Base-by-base conservation (phyloP, 2,329 filamentous ascomycete genomes). In the Epichloe gansuensis region DNA sequence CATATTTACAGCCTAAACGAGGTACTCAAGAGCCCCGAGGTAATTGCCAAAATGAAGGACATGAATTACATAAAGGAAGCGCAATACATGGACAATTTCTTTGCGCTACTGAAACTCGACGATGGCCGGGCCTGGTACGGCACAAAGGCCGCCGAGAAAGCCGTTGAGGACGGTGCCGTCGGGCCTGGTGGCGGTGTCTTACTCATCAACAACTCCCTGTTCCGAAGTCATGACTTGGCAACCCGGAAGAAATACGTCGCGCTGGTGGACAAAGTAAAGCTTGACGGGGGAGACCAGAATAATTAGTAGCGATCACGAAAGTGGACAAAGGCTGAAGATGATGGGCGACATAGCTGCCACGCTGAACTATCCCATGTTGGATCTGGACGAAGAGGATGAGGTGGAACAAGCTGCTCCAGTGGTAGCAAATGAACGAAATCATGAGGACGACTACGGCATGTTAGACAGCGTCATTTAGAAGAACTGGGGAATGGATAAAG, bases 121-220 rank as follows among this genome's bases (percentile, higher is more conserved):
- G 91, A 96, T 58, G 87, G 88, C 3, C 81, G 86, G 53, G 91
- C 91, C 2, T 95, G 91, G 78, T 98, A 98, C 68, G 93, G 93
- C 0, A 81, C 85, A 0, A 78, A 76, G 13, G 88, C 95, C 51
- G 90, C 95, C 2, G 83, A 88, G 63, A 81, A 80, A 55, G 91
- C 91, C 0, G 84, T 96, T 4, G 82, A 83, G 11, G 88, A 93
- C 60, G 91, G 91, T 1, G 93, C 91, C 0, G 89, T 97, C 0
- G 91, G 91, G 1, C 78, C 85, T 13, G 89, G 91, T 8, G 91
- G 91, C 0, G 91, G 90, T 12, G 81, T 90, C 3, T 69, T 98
- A 48, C 73, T 98, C 52, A 84, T 98, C 61, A 94, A 86, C 59
- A 95, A 96, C 66, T 80, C 82, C 1, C 73, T 97, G 1, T 97